Evolutionary conservation across 2,329 filamentous ascomycete genomes (phyloP).

Genomic region (Magnaporthiopsis incrustans): DNA sequence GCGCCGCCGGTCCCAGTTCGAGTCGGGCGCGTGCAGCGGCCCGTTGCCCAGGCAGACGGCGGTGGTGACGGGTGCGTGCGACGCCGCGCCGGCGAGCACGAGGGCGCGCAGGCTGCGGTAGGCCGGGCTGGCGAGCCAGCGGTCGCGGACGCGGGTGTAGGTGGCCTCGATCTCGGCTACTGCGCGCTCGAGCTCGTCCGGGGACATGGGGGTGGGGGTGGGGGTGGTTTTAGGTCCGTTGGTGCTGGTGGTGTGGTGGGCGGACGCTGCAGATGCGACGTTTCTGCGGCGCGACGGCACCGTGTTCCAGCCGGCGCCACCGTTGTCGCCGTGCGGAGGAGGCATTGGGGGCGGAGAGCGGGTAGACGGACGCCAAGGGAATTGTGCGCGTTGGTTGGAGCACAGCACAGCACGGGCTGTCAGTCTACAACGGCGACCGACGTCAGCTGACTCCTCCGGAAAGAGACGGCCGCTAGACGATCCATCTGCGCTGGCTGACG

Average conservation of each 20-base stretch:
- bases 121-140: slow-evolving; percentile 19
- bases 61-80: slow-evolving; percentile 21
- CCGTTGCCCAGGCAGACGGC: slow-evolving; percentile 50
- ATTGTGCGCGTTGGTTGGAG: too few relatives aligned
- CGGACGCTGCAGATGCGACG: too few relatives aligned
- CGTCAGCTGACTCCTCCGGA: too few relatives aligned
- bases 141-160: slow-evolving; percentile 12
- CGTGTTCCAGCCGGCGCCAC: neutral
- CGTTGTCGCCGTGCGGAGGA: too few relatives aligned
- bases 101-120: slow-evolving; percentile 26
- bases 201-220: neutral
- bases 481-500: neutral
- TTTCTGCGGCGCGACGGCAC: neutral
- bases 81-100: slow-evolving; percentile 18
- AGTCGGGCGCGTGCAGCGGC: slow-evolving; percentile 36
- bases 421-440: too few relatives aligned
- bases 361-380: too few relatives aligned
- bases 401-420: too few relatives aligned
- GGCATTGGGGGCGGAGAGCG: too few relatives aligned
- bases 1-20: slow-evolving; percentile 34
- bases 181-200: neutral
- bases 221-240: too few relatives aligned
- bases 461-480: neutral
- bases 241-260: too few relatives aligned
- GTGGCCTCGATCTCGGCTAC: slow-evolving; percentile 13